These are phyloP conservation scores for Aspergillus carlsbadensis DNA, from an alignment of 495 filamentous ascomycete genomes.

Conservation along the genomic window DNA sequence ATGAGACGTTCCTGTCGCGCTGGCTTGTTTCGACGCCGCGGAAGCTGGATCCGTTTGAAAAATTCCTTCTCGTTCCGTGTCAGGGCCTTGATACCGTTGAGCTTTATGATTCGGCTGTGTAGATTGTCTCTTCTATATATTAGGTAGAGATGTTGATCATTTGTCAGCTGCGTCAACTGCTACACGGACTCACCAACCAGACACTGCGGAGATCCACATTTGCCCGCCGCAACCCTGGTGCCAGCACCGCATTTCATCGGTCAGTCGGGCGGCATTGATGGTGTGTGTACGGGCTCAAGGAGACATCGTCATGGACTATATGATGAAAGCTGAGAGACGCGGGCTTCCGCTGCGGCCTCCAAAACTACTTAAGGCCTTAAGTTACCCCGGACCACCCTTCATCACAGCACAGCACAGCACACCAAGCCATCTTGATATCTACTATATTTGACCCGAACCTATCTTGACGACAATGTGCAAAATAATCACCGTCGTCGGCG, in stretches of 20 bases:
- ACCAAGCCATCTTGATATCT: neutral
- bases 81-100: constrained; percentile 4
- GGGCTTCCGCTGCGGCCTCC: too few species aligned
- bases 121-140: neutral
- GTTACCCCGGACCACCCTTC: too few species aligned
- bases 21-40: constrained; percentile 11
- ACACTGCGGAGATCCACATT: constrained; percentile 1
- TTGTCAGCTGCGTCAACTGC: neutral
- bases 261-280: neutral
- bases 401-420: neutral
- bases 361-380: neutral
- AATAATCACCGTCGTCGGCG: constrained; percentile 30
- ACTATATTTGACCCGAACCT: neutral
- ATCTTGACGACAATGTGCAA: neutral
- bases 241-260: neutral
- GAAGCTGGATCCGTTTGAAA: constrained; percentile 7
- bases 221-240: neutral
- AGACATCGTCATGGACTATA: neutral
- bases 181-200: too few species aligned
- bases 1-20: neutral
- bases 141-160: neutral
- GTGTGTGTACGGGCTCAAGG: too few species aligned
- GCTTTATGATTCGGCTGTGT: neutral
- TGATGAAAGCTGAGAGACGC: neutral
- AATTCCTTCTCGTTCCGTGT: constrained; percentile 6